Evolutionary conservation across 768 basidiomycete species (phyloP), one percentile per base, ranked within the genome.

Genomic region (Suillus variegatus): DNA sequence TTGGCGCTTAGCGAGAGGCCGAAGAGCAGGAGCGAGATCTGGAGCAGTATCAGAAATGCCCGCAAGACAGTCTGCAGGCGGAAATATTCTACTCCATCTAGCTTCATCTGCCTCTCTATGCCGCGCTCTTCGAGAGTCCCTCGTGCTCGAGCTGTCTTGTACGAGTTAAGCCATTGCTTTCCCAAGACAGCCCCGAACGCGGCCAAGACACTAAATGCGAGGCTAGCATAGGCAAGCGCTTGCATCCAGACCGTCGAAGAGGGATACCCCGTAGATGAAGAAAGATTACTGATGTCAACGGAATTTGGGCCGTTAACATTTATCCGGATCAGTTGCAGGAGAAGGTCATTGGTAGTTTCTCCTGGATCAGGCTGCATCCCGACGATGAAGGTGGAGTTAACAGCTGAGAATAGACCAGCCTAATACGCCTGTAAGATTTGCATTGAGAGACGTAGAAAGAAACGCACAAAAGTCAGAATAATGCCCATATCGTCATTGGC

Each of bases 171-270:
- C 46, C 61, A 62, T 20, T 62, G 61, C 18, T 62, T 62, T 14
- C 61, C 61, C 18, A 61, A 10, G 8, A 61, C 41, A 22, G 68
- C 68, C 1, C 67, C 68, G 6, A 65, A 46, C 2, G 68, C 68
- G 22, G 68, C 68, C 40, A 69, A 49, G 16, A 68, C 25, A 4
- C 67, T 69, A 1, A 49, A 52, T 7, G 67, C 8, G 4, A 68
- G 63, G 38, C 68, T 69, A 4, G 64, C 51, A 40, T 68, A 68
- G 13, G 61, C 20, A 13, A 68, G 68, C 7, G 47, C 38, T 8
- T 69, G 65, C 6, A 54, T 43, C 44, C 63, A 63, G 40, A 61
- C 52, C 8, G 46, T 44, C 25, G 28, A 56, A 20, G 44, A 54
- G 5, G 43, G 3, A 16, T 38, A 68, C 2, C 58, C 64, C 1